These are phyloP conservation scores for Nidula microcarpa DNA, from an alignment of 768 basidiomycete genomes.

Conservation along the genomic window DNA sequence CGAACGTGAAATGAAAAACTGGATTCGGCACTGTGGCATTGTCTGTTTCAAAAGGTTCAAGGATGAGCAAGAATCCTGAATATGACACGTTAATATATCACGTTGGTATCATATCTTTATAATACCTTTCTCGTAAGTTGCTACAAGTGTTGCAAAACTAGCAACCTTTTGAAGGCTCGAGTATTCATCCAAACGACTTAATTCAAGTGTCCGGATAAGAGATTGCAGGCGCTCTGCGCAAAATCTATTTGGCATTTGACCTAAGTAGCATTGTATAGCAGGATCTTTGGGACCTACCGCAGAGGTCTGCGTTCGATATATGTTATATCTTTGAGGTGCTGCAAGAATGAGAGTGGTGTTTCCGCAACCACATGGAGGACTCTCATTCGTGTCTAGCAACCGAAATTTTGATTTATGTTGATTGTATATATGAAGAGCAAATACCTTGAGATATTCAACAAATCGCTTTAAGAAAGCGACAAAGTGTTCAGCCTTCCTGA, in stretches of 20 bases:
- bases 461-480: conserved; percentile 97
- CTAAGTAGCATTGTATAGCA: not conserved
- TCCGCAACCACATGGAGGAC: conserved; percentile 99
- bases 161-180: conserved; percentile 93
- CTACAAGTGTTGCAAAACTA: conserved; percentile 91
- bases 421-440: not conserved
- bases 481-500: conserved; percentile 98
- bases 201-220: conserved; percentile 86
- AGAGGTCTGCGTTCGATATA: conserved; percentile 95
- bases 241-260: conserved; percentile 51
- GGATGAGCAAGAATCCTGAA: conserved; percentile 89
- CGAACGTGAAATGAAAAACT: conserved; percentile 95
- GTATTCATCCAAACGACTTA: conserved; percentile 89
- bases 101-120: too few relatives aligned
- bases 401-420: not conserved
- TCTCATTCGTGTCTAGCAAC: conserved; percentile 87
- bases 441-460: conserved; percentile 96
- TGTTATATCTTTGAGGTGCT: conserved; percentile 98
- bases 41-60: conserved; percentile 98
- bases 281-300: conserved; percentile 47
- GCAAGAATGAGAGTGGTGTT: conserved; percentile 93
- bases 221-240: conserved; percentile 96
- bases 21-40: conserved; percentile 98
- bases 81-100: not conserved
- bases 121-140: conserved; percentile 95